These are phyloP conservation scores for Casuarina cunninghamiana DNA, from an alignment of 306 rosid species.

Conservation along the genomic window DNA sequence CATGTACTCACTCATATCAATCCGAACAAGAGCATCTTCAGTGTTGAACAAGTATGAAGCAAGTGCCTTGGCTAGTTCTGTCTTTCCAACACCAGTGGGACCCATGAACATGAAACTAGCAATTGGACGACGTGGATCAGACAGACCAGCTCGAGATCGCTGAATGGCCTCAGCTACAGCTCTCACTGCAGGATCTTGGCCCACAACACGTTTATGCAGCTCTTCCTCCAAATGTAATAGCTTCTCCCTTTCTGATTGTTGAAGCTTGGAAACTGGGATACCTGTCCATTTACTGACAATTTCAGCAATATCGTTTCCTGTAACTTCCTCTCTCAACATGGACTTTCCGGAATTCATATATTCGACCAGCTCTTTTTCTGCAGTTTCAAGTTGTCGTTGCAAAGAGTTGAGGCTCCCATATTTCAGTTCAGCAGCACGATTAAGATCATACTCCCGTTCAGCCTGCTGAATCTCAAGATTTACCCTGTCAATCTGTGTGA, in stretches of 20 bases:
- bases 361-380: conserved; percentile 83
- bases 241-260: conserved; percentile 88
- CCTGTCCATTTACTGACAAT: conserved; percentile 99
- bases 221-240: conserved; percentile 85
- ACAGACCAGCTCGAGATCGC: conserved; percentile 95
- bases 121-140: conserved; percentile 94
- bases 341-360: conserved; percentile 93
- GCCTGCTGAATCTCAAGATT: conserved; percentile 97
- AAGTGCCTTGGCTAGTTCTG: conserved; percentile 94
- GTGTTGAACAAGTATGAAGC: conserved; percentile 94
- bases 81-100: conserved; percentile 97
- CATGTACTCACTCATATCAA: conserved; percentile 99
- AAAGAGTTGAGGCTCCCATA: conserved; percentile 90
- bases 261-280: conserved; percentile 93
- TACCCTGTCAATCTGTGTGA: conserved; percentile 83
- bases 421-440: conserved; percentile 94
- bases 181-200: conserved; percentile 96
- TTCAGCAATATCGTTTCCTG: conserved; percentile 84
- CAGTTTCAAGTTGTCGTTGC: conserved; percentile 81
- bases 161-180: conserved; percentile 95
- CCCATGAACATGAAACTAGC: conserved; percentile 99
- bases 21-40: conserved; percentile 94
- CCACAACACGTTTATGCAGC: conserved; percentile 93
- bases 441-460: conserved; percentile 94
- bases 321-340: conserved; percentile 96